Conservation (phyloP, 2,329 filamentous ascomycete species). For the Dothidotthia symphoricarpi region DNA sequence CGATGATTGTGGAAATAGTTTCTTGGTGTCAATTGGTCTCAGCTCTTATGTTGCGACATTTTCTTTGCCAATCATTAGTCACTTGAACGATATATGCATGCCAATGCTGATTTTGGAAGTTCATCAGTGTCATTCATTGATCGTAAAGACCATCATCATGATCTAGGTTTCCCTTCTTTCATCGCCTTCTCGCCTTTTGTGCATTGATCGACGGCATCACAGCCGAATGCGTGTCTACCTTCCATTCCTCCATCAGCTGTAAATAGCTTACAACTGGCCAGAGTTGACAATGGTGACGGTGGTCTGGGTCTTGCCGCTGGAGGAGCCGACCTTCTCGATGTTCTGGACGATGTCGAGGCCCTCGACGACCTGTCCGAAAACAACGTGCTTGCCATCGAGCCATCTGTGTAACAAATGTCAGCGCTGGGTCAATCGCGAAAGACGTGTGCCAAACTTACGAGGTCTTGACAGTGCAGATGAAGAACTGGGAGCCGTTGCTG, state of each 20-base stretch:
- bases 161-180: not conserved
- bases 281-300: conserved; percentile 26
- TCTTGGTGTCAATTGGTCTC: too few relatives aligned
- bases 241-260: not conserved
- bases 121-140: too few relatives aligned
- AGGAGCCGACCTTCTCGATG: conserved; percentile 24
- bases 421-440: too few relatives aligned
- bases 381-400: conserved; percentile 78
- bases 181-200: conserved; percentile 3
- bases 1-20: too few relatives aligned
- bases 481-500: conserved; percentile 98
- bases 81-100: too few relatives aligned
- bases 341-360: conserved; percentile 27
- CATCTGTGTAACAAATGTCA: too few relatives aligned
- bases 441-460: conserved; percentile 46
- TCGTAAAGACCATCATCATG: not conserved
- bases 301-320: conserved; percentile 20
- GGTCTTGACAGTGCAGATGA: conserved; percentile 89
- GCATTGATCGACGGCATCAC: conserved; percentile 8
- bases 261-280: conserved; percentile 20
- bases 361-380: conserved; percentile 68
- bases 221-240: conserved; percentile 3
- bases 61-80: too few relatives aligned
- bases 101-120: too few relatives aligned
- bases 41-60: too few relatives aligned